These are phyloP conservation scores for Scedosporium minutisporum DNA, from an alignment of 2,329 filamentous ascomycete genomes.

Conservation along the genomic window DNA sequence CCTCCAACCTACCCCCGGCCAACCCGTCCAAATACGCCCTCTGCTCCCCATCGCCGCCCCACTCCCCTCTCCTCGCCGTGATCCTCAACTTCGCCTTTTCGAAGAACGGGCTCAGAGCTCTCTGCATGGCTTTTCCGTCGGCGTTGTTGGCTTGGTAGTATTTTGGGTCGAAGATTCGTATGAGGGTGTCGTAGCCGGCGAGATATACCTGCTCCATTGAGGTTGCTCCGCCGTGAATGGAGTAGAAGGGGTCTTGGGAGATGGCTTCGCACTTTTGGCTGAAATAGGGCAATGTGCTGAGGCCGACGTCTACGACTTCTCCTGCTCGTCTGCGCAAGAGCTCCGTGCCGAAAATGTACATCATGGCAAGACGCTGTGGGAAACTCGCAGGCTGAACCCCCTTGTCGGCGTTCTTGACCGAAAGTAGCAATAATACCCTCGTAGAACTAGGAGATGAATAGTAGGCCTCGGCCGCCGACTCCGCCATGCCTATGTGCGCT, in stretches of 20 bases:
- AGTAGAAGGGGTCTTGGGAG: constrained; percentile 32
- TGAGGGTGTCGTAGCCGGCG: constrained; percentile 66
- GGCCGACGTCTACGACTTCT: constrained; percentile 50
- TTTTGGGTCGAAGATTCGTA: constrained; percentile 61
- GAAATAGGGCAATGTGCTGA: constrained; percentile 67
- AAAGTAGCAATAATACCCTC: constrained; percentile 48
- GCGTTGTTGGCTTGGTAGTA: constrained; percentile 43
- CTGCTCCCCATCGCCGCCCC: constrained; percentile 38
- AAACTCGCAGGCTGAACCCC: constrained; percentile 58
- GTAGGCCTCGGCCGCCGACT: constrained; percentile 30
- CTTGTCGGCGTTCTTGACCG: constrained; percentile 59
- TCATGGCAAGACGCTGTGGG: constrained; percentile 58
- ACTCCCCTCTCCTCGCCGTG: constrained; percentile 51
- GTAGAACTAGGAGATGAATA: constrained; percentile 9
- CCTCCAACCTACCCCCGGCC: constrained; percentile 12
- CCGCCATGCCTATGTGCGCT: constrained; percentile 49
- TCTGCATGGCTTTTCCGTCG: constrained; percentile 28
- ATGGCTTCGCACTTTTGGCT: constrained; percentile 55
- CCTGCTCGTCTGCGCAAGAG: constrained; percentile 19
- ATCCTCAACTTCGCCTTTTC: constrained; percentile 51
- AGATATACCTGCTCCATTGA: constrained; percentile 53
- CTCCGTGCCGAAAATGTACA: constrained; percentile 57
- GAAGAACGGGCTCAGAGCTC: constrained; percentile 54
- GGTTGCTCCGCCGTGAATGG: constrained; percentile 1
- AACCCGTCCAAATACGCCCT: constrained; percentile 44